A percentile compares a stretch with the other conserved stretches of the same genome.
These are phyloP conservation scores for Chrysochromulina tobinii DNA, from an alignment of 78 protist species.

Conservation along the genomic window DNA sequence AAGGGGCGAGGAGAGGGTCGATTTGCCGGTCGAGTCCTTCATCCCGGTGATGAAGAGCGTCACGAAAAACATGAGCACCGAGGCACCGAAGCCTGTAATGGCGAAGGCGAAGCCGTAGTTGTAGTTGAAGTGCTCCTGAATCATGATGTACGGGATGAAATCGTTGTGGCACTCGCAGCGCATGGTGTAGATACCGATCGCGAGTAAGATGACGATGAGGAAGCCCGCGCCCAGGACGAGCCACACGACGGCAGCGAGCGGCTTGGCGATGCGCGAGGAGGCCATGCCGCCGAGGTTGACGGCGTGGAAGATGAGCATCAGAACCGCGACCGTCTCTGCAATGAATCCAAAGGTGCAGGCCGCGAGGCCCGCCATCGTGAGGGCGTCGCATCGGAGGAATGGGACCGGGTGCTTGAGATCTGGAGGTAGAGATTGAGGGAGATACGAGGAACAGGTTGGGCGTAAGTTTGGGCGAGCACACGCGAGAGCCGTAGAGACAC, in stretches of 20 bases:
- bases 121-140: neutral
- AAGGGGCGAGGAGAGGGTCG: too few species aligned
- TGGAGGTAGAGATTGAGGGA: neutral
- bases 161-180: neutral
- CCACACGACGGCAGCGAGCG: neutral
- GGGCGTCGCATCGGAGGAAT: neutral
- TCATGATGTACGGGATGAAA: neutral
- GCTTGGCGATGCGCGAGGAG: neutral
- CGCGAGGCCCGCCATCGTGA: neutral
- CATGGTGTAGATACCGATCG: neutral
- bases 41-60: too few species aligned
- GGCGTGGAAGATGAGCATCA: conserved; percentile 1
- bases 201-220: neutral
- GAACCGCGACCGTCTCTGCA: neutral
- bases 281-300: neutral
- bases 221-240: neutral
- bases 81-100: neutral
- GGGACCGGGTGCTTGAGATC: neutral
- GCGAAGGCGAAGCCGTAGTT: neutral
- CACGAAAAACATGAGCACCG: neutral
- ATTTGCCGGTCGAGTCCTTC: too few species aligned
- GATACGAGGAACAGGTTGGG: neutral
- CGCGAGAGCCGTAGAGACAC: too few species aligned
- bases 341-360: neutral
- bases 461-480: too few species aligned